Conservation (phyloP, 169 alveolate species). For the Cryptosporidium ryanae region DNA sequence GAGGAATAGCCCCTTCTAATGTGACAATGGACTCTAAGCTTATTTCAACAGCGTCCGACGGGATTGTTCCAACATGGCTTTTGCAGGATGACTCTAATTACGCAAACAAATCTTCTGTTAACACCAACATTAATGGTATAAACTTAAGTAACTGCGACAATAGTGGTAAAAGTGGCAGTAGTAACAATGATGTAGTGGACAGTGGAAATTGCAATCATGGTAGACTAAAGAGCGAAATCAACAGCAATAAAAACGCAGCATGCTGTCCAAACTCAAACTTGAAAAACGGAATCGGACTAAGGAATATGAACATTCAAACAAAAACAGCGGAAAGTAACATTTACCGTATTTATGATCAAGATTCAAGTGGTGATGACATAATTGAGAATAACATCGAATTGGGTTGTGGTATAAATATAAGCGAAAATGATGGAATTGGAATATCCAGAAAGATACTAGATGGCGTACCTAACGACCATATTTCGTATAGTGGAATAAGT, state of each 20-base stretch:
- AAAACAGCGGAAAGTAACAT: neutral
- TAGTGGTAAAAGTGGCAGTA: neutral
- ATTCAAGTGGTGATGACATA: neutral
- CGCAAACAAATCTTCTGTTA: slow-evolving; percentile 64
- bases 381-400: neutral
- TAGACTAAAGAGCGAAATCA: neutral
- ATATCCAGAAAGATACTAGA: slow-evolving; percentile 6
- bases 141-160: slow-evolving; percentile 21
- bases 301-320: neutral
- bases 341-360: neutral
- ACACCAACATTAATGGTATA: neutral
- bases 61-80: slow-evolving; percentile 73
- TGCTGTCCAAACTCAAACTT: neutral
- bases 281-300: neutral
- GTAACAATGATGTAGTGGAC: neutral
- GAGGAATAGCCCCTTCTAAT: slow-evolving; percentile 68
- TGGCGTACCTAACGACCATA: slow-evolving; percentile 3
- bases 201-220: neutral
- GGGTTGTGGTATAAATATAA: neutral
- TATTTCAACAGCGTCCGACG: slow-evolving; percentile 72
- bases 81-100: slow-evolving; percentile 65
- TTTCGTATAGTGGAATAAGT: slow-evolving; percentile 2
- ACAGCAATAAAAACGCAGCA: neutral
- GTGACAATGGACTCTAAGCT: slow-evolving; percentile 61
- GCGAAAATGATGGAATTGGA: neutral